A percentile compares a stretch with the other conserved stretches of the same genome.
Evolutionary conservation across 2,329 filamentous ascomycete species (phyloP).

Genomic region (Tolypocladium inflatum): DNA sequence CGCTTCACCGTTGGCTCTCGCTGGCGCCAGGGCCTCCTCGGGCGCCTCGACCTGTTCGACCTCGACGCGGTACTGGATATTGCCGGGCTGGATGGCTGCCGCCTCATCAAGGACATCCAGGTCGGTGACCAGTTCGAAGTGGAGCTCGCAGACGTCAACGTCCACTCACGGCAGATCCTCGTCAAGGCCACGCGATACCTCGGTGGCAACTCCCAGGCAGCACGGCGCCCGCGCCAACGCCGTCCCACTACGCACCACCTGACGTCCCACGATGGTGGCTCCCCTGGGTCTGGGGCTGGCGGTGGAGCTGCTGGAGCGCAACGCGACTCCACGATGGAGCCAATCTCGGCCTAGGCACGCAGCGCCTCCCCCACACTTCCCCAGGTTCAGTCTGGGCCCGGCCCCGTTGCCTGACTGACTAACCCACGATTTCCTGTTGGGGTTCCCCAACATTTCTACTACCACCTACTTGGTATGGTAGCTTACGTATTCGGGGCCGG

Average conservation of each 20-base stretch:
- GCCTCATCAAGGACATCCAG: conserved; percentile 31
- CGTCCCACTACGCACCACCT: background rate
- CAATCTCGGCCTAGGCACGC: background rate
- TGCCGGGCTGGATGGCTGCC: conserved; percentile 25
- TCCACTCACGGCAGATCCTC: conserved; percentile 32
- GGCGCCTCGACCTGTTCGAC: conserved; percentile 42
- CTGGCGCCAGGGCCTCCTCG: conserved; percentile 23
- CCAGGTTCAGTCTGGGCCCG: background rate
- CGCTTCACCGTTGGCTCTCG: conserved; percentile 34
- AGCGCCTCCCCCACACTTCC: background rate
- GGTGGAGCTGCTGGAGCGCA: background rate
- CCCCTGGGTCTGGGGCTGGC: background rate
- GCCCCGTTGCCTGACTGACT: background rate
- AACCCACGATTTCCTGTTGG: background rate
- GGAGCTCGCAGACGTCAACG: conserved; percentile 43
- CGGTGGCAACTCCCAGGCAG: background rate
- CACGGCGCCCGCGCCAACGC: background rate
- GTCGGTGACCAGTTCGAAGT: conserved; percentile 47
- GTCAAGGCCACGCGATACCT: conserved; percentile 33
- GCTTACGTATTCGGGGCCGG: background rate
- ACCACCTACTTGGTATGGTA: too few relatives aligned
- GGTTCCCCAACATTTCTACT: background rate
- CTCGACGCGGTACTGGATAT: conserved; percentile 31
- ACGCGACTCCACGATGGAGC: background rate
- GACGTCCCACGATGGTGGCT: background rate